Conservation (phyloP, 2,329 filamentous ascomycete species). For the Claviceps sp. region DNA sequence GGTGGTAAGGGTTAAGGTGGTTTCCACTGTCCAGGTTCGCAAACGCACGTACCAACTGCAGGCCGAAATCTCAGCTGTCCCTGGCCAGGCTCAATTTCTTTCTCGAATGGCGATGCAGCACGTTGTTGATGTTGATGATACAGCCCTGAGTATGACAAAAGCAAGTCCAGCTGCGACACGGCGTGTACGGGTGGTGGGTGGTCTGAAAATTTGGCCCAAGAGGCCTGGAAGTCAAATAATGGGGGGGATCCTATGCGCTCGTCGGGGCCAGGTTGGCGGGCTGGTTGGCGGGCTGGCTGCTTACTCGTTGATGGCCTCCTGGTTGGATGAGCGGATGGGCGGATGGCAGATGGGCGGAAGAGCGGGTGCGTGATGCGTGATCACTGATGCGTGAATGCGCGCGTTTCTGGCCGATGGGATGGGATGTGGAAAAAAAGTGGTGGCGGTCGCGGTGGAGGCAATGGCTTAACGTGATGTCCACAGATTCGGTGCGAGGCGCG, state of each 20-base stretch:
- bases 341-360: neutral
- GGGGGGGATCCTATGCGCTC: constrained; percentile 2
- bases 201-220: neutral
- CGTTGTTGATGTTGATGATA: neutral
- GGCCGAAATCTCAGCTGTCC: constrained; percentile 1
- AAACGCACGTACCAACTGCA: constrained; percentile 4
- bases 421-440: neutral
- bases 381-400: neutral
- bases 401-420: neutral
- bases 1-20: neutral
- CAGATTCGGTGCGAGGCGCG: neutral
- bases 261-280: constrained; percentile 1
- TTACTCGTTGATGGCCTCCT: neutral
- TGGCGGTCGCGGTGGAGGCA: neutral
- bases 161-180: neutral
- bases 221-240: neutral
- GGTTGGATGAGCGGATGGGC: neutral
- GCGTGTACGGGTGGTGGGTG: neutral
- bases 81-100: neutral
- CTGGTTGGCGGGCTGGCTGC: neutral
- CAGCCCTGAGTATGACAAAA: neutral
- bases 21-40: constrained; percentile 1
- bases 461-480: neutral
- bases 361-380: neutral
- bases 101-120: neutral